Percentiles rank a stretch among this genome's conserved stretches.
phyloP scores from a whole-genome alignment of 2,329 filamentous ascomycete species.

The Xylaria sp. region DNA sequence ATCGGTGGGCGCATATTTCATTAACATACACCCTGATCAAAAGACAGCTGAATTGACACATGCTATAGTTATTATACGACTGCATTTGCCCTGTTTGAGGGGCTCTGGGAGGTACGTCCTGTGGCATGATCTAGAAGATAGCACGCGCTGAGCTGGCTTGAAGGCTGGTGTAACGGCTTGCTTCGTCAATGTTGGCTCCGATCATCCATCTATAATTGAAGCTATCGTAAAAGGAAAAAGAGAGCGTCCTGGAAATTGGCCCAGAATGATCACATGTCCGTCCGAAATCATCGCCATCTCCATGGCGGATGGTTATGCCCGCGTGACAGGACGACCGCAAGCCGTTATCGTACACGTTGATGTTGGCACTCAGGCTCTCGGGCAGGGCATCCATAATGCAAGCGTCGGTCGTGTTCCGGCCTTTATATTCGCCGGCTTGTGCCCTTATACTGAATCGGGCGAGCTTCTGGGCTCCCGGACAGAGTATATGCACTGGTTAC shows the following conservation, averaged over 20 bases:
- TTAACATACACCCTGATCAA: too few relatives aligned
- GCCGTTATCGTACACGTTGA: constrained; percentile 80
- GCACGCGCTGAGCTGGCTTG: neutral
- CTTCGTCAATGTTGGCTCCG: constrained; percentile 69
- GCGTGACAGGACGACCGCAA: constrained; percentile 73
- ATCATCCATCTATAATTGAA: constrained; percentile 63
- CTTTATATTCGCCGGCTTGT: constrained; percentile 79
- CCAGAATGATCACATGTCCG: constrained; percentile 73
- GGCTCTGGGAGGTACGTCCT: constrained; percentile 69
- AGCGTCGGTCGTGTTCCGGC: constrained; percentile 75
- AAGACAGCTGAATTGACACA: too few relatives aligned
- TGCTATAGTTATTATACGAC: constrained; percentile 63
- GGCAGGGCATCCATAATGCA: constrained; percentile 79
- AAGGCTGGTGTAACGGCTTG: constrained; percentile 58
- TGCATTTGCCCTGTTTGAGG: constrained; percentile 79
- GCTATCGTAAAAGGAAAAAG: constrained; percentile 78
- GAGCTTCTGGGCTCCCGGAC: constrained; percentile 76
- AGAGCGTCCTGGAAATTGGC: constrained; percentile 70
- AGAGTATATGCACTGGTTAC: constrained; percentile 84
- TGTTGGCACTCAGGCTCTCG: constrained; percentile 80
- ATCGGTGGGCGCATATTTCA: too few relatives aligned
- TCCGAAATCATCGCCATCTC: constrained; percentile 78
- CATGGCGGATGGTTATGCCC: constrained; percentile 80
- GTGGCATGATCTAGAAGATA: neutral
- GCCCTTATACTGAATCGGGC: constrained; percentile 77